A percentile compares a stretch with the other conserved stretches of the same genome.
These are phyloP conservation scores for Amborella trichopoda DNA, from an alignment of 164 flowering plant genomes.

Conservation along the genomic window DNA sequence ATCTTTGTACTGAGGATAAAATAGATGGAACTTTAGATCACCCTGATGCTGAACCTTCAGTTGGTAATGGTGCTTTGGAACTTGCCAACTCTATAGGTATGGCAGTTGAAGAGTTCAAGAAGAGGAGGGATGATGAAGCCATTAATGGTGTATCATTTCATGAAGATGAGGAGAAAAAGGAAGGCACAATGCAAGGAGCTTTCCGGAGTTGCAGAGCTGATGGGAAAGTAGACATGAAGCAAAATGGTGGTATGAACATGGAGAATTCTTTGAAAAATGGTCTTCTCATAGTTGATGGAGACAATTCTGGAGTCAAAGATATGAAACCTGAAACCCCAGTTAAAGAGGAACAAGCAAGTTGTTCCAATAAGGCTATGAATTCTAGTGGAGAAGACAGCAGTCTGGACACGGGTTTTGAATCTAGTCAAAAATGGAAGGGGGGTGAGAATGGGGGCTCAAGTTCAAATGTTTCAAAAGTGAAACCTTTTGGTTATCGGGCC, in stretches of 20 bases:
- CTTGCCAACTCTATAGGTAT: slow-evolving; percentile 4
- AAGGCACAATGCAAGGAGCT: neutral
- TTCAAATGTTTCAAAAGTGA: no score
- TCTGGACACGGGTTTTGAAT: slow-evolving; percentile 12
- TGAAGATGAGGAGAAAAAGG: neutral
- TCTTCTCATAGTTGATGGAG: neutral
- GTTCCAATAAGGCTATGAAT: slow-evolving; percentile 16
- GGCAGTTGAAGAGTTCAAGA: no score
- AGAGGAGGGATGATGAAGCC: no score
- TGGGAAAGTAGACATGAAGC: slow-evolving; percentile 5
- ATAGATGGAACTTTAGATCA: slow-evolving; percentile 5
- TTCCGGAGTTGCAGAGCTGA: no score
- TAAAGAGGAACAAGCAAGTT: slow-evolving; percentile 28
- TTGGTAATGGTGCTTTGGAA: slow-evolving; percentile 1
- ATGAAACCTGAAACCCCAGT: slow-evolving; percentile 2
- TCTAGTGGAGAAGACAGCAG: slow-evolving; percentile 16
- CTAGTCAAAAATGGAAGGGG: slow-evolving; percentile 5
- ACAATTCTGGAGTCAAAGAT: slow-evolving; percentile 3
- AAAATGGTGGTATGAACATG: neutral
- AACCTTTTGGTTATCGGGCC: no score
- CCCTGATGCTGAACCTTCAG: slow-evolving; percentile 5
- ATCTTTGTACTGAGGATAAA: slow-evolving; percentile 6
- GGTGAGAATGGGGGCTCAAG: no score
- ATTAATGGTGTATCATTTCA: neutral
- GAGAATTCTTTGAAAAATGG: neutral